These are phyloP conservation scores for Psilocybe subaeruginosa DNA, from an alignment of 768 basidiomycete species.

Conservation along the genomic window DNA sequence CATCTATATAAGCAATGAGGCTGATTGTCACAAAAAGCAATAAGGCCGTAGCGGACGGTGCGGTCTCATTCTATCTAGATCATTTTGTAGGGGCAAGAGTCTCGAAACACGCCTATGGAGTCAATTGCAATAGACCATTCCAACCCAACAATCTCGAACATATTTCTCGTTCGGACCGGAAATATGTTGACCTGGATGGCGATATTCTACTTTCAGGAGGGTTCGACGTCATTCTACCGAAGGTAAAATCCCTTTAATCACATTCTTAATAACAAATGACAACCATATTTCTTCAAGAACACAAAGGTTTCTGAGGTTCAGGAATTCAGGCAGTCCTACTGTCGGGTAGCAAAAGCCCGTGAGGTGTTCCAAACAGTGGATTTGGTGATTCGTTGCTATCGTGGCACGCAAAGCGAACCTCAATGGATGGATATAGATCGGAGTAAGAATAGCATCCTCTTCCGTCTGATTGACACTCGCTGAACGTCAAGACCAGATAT, in stretches of 20 bases:
- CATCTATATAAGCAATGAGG: too few relatives aligned
- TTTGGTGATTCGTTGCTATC: conserved; percentile 25
- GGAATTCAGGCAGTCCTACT: conserved; percentile 40
- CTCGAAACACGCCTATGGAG: conserved; percentile 25
- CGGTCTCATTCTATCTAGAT: conserved; percentile 25
- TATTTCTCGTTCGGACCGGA: conserved; percentile 26
- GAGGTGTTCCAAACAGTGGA: conserved; percentile 10
- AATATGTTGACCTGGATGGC: conserved; percentile 34
- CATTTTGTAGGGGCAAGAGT: conserved; percentile 23
- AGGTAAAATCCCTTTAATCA: not conserved
- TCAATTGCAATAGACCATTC: conserved; percentile 27
- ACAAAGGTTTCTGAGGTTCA: conserved; percentile 41
- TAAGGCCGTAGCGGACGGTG: conserved; percentile 29
- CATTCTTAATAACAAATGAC: not conserved
- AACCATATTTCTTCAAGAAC: conserved; percentile 27
- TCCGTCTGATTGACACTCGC: too few relatives aligned
- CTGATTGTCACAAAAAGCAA: conserved; percentile 14
- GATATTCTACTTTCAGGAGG: conserved; percentile 31
- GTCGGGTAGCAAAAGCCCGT: conserved; percentile 12
- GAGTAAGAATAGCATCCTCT: not conserved
- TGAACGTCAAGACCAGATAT: conserved; percentile 5
- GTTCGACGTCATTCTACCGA: conserved; percentile 37
- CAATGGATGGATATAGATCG: conserved; percentile 9
- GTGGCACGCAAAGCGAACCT: not conserved
- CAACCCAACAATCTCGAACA: conserved; percentile 41